Evolutionary conservation across 2,329 filamentous ascomycete genomes (phyloP), one percentile per base, ranked within the genome.

Genomic region (Fusarium sp.): DNA sequence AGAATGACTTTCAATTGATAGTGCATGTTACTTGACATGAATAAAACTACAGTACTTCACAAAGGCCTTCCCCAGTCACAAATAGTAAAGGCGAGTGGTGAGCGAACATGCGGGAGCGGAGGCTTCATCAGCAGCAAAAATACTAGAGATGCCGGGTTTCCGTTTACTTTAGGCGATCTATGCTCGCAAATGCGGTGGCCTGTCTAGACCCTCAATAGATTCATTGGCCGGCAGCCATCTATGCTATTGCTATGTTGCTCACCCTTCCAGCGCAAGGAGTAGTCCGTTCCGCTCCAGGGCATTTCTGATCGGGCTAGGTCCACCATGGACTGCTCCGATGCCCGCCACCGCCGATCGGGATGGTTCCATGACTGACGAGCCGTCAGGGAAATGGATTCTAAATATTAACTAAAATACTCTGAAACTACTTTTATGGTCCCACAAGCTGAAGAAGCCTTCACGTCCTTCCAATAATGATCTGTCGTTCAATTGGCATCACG

Each of bases 101-200:
- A 20, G 24, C 1, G 18, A 5, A 14, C 24, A 47, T 14, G 24
- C 6, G 24, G 18, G 12, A 28, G 14, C 6, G 18, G 8, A 28
- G 24, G 24, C 24, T 14, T 22, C 17, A 20, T 47, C 24, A 28
- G 8, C 18, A 47, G 12, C 24, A 22, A 14, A 14, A 20, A 22
- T 28, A 20, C 24, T 7, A 4, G 24, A 28, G 24, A 50, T n/a
- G 10, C 7, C 47, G 15, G 15, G 10, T 13, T 18, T 50, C 28
- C 5, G 22, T 6, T 11, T n/a, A 17, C 5, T n/a, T n/a, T 2
- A 30, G 22, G 11, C 11, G 1, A 32, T 32, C 15, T 18, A 50
- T 18, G 11, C 3, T 14, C 10, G 1, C 3, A 32, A 18, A 32
- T 14, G 0, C 8, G 8, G 15, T 9, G 3, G 1, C 14, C 5